Evolutionary conservation across 768 basidiomycete species (phyloP).

Genomic region (Rhodotorula graminis): DNA sequence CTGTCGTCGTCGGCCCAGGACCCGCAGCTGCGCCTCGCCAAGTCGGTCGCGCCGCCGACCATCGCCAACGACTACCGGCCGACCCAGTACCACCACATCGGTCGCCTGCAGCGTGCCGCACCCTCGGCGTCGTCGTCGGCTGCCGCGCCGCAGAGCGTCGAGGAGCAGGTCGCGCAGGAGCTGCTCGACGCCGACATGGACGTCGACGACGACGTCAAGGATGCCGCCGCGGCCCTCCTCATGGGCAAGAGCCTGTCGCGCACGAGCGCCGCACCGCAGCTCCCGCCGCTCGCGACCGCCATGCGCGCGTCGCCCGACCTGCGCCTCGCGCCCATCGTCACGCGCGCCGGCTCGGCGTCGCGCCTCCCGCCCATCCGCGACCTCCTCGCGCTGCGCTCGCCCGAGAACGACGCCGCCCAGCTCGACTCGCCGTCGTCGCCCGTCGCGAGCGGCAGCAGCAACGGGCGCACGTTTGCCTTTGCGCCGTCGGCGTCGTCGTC

Average conservation of each 20-base stretch:
- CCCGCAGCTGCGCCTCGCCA: constrained; percentile 15
- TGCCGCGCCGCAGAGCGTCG: not conserved
- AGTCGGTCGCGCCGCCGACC: constrained; percentile 24
- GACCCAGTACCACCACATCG: constrained; percentile 34
- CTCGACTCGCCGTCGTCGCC: constrained; percentile 1
- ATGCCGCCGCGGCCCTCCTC: constrained; percentile 27
- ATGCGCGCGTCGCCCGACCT: not conserved
- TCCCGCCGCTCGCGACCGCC: constrained; percentile 20
- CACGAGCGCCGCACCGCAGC: not conserved
- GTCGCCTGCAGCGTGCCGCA: constrained; percentile 29
- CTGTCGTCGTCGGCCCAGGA: not conserved
- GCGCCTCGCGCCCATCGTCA: constrained; percentile 14
- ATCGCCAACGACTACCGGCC: constrained; percentile 29
- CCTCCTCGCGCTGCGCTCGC: constrained; percentile 12
- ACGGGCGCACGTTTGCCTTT: not conserved
- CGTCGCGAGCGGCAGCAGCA: not conserved
- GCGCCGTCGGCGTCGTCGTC: not conserved
- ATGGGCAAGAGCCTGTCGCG: constrained; percentile 13
- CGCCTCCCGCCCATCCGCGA: constrained; percentile 32
- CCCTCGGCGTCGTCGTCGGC: constrained; percentile 19
- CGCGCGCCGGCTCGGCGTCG: not conserved
- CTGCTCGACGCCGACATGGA: constrained; percentile 15
- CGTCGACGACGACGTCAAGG: constrained; percentile 30
- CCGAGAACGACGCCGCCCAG: not conserved
- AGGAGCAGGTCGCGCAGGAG: constrained; percentile 1